phyloP scores from a whole-genome alignment of 164 flowering plant species.

The Sedum album region DNA sequence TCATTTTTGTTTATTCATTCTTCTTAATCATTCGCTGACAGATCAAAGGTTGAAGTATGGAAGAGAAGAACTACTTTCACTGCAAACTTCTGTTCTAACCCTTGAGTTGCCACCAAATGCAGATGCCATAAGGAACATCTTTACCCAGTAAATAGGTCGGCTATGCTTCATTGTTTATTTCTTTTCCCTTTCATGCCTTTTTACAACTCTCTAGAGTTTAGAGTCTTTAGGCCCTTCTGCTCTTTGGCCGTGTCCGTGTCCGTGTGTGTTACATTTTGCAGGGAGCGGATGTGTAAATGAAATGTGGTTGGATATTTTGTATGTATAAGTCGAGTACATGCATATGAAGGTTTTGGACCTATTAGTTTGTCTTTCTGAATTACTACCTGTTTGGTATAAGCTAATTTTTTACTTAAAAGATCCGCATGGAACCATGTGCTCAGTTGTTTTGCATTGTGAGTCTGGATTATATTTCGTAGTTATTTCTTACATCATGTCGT shows the following conservation, averaged over 20 bases:
- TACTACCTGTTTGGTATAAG: neutral
- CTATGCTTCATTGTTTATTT: neutral
- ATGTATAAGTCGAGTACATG: neutral
- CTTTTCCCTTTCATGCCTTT: neutral
- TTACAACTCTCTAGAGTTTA: neutral
- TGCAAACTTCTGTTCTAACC: conserved; percentile 33
- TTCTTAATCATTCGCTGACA: conserved; percentile 18
- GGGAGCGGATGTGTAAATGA: neutral
- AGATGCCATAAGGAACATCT: conserved; percentile 6
- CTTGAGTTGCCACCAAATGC: conserved; percentile 8
- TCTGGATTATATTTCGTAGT: no score
- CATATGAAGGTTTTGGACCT: neutral
- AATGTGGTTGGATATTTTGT: neutral
- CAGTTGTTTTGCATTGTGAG: no score
- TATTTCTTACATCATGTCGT: neutral
- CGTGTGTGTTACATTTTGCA: neutral
- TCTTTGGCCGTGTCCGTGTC: neutral
- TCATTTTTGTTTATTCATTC: neutral
- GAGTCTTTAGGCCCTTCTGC: neutral
- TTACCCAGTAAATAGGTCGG: neutral
- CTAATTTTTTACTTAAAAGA: neutral
- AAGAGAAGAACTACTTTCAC: conserved; percentile 53
- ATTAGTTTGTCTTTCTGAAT: neutral
- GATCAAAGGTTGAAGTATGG: conserved; percentile 85
- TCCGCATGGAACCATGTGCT: neutral